A percentile compares a stretch with the other conserved stretches of the same genome.
Evolutionary conservation across 495 filamentous ascomycete species (phyloP).

Genomic region (Penicillium cataractarum): DNA sequence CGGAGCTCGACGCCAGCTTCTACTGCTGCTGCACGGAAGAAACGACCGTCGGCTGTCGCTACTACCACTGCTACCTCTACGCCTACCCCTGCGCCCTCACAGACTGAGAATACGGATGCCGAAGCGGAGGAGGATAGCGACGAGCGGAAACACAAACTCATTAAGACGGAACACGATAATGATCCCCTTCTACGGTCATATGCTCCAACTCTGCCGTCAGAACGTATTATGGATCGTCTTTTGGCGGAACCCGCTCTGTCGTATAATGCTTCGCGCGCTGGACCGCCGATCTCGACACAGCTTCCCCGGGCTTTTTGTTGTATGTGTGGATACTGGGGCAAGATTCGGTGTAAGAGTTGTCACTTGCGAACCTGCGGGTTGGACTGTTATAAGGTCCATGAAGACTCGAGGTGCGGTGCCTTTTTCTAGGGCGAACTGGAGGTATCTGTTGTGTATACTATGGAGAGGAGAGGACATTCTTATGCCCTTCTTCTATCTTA

Average conservation of each 20-base stretch:
- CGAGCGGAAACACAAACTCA: slow-evolving; percentile 32
- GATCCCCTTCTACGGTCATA: slow-evolving; percentile 65
- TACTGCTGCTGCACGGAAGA: slow-evolving; percentile 12
- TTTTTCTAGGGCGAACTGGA: slow-evolving; percentile 44
- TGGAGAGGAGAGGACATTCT: neutral
- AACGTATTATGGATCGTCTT: slow-evolving; percentile 68
- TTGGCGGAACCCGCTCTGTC: slow-evolving; percentile 72
- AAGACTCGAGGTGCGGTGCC: slow-evolving; percentile 76
- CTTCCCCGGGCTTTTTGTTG: slow-evolving; percentile 79
- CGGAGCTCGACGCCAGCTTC: slow-evolving; percentile 43
- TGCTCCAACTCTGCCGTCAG: slow-evolving; percentile 65
- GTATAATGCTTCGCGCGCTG: slow-evolving; percentile 76
- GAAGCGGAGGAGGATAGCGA: slow-evolving; percentile 31
- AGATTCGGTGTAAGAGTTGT: slow-evolving; percentile 83
- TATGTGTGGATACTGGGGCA: slow-evolving; percentile 92
- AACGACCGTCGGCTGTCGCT: slow-evolving; percentile 25
- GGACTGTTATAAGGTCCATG: slow-evolving; percentile 77
- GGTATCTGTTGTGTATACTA: slow-evolving; percentile 19
- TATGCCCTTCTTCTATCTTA: slow-evolving; percentile 6
- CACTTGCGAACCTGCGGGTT: slow-evolving; percentile 79
- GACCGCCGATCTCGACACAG: slow-evolving; percentile 52
- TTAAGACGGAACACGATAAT: slow-evolving; percentile 53
- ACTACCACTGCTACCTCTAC: slow-evolving; percentile 16
- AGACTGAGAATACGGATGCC: slow-evolving; percentile 18
- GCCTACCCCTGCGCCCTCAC: slow-evolving; percentile 12